Percentiles rank a stretch among this genome's conserved stretches.
These are phyloP conservation scores for Exidia glandulosa DNA, from an alignment of 768 basidiomycete species.

Conservation along the genomic window DNA sequence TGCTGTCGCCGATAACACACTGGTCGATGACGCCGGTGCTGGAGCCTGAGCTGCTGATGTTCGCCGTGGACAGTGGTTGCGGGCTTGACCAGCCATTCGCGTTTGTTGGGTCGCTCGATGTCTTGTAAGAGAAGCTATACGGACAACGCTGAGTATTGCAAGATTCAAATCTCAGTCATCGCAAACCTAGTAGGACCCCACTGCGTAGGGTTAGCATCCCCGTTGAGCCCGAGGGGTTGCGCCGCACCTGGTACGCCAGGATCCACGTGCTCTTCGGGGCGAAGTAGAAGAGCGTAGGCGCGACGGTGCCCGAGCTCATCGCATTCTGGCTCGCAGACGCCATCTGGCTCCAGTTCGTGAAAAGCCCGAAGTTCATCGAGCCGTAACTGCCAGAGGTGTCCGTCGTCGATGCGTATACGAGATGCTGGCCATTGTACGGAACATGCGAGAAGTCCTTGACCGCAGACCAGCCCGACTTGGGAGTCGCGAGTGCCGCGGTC, in stretches of 20 bases:
- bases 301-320: not conserved
- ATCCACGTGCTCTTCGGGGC: not conserved
- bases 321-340: not conserved
- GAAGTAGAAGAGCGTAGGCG: not conserved
- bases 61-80: not conserved
- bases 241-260: not conserved
- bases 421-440: not conserved
- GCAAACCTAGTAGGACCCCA: no score
- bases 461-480: not conserved
- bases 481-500: not conserved
- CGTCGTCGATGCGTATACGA: not conserved
- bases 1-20: not conserved
- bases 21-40: not conserved
- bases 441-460: not conserved
- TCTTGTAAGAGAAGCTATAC: not conserved
- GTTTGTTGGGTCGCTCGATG: not conserved
- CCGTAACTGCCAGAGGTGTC: not conserved
- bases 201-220: no score
- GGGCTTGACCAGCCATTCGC: not conserved
- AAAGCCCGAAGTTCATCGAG: not conserved
- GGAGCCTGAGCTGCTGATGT: not conserved
- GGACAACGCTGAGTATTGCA: no score
- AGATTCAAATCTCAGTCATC: no score
- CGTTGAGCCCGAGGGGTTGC: no score
- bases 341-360: not conserved